A percentile compares a stretch with the other conserved stretches of the same genome.
These are phyloP conservation scores for Termitomyces eurrhizus DNA, from an alignment of 768 basidiomycete genomes.

Conservation along the genomic window DNA sequence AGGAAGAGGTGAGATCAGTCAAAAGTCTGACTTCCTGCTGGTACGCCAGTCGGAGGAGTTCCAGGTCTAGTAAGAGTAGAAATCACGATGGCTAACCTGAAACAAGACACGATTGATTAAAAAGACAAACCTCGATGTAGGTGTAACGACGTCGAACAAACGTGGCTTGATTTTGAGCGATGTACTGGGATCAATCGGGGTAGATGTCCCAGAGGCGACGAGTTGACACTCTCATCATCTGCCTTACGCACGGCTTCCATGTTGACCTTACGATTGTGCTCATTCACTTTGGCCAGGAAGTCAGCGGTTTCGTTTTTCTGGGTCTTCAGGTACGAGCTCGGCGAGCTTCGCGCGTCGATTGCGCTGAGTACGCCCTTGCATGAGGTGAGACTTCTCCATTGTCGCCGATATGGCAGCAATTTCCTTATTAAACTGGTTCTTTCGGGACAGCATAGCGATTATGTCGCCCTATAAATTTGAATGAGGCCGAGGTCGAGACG, in stretches of 20 bases:
- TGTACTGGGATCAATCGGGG: conserved; percentile 59
- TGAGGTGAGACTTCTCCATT: conserved; percentile 64
- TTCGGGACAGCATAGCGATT: conserved; percentile 70
- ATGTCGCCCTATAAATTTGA: conserved; percentile 63
- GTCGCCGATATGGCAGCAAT: conserved; percentile 32
- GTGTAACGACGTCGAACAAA: conserved; percentile 45
- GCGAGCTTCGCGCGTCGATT: conserved; percentile 60
- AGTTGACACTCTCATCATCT: conserved; percentile 70
- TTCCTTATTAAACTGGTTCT: conserved; percentile 39
- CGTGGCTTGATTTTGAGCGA: conserved; percentile 63
- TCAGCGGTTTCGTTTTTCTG: conserved; percentile 33
- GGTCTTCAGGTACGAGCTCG: conserved; percentile 33
- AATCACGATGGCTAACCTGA: conserved; percentile 11
- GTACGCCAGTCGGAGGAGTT: conserved; percentile 32
- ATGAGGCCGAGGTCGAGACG: background rate
- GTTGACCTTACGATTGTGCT: conserved; percentile 85
- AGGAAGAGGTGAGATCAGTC: conserved; percentile 22
- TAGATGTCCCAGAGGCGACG: conserved; percentile 33
- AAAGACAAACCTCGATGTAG: conserved; percentile 56
- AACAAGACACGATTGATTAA: conserved; percentile 1
- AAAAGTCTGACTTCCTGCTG: conserved; percentile 22
- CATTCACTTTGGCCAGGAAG: conserved; percentile 77
- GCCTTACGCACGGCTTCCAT: conserved; percentile 74
- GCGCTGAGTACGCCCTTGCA: conserved; percentile 63
- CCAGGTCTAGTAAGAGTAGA: conserved; percentile 37